Base-by-base conservation (phyloP, 805 yeast species). In the Saturnispora silvae region DNA sequence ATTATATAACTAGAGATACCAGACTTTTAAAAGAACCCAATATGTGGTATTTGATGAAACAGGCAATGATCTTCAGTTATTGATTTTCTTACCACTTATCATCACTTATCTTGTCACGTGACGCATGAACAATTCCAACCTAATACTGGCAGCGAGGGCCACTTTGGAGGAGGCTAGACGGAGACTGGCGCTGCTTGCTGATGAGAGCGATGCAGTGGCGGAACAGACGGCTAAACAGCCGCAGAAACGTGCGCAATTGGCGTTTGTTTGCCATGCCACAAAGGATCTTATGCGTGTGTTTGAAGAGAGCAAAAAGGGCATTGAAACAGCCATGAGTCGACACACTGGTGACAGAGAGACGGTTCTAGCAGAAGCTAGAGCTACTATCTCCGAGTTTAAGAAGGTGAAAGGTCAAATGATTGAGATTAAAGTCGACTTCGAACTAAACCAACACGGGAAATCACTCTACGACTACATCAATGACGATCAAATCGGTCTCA, bases 401-500 rank as follows among this genome's bases (percentile, higher is more conserved):
- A 38, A 38, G 2, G 56, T 61, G 3, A 44, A 67, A 10, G 45
- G 48, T 3, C 42, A 41, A 3, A 55, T 75, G 34, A 61, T 63
- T 23, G 40, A 43, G 16, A 57, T 64, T 2, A 50, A 51, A 7
- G 60, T 68, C 28, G 68, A 62, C 33, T 41, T 52, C 13, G 55
- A 58, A 1, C 52, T 64, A 24, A 27, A 47, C 35, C 9, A 27
- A n/a, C 1, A 29, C 18, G 13, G 24, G 5, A 32, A 35, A 14
- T 41, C 45, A 5, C 42, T 76, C 23, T 63, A 61, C 31, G 74
- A 72, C 35, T 75, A 68, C 45, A 68, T 77, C 1, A 65, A 73
- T 27, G 65, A 57, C 25, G 50, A 51, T 3, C 63, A 59, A 0
- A 51, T 63, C n/a, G 50, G 59, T 7, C 61, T 56, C 22, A 45